A percentile compares a stretch with the other conserved stretches of the same genome.
These are phyloP conservation scores for Emergomyces orientalis DNA, from an alignment of 2,329 filamentous ascomycete species.

Conservation along the genomic window DNA sequence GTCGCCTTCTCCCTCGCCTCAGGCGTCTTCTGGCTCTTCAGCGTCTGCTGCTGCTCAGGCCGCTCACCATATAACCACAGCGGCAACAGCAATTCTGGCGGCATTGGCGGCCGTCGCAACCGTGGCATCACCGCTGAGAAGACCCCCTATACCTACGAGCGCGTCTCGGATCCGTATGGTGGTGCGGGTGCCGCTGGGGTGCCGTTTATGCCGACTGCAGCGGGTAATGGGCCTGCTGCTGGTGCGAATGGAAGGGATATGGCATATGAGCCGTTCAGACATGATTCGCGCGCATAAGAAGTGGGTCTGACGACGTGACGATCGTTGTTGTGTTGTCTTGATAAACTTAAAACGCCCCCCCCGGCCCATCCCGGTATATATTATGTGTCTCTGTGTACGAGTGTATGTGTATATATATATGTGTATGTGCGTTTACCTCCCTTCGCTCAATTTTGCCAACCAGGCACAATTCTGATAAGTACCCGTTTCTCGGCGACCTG, in stretches of 20 bases:
- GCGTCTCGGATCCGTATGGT: constrained; percentile 32
- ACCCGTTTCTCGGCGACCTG: no score
- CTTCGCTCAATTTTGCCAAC: no score
- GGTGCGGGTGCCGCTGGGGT: background rate
- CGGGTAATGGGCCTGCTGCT: background rate
- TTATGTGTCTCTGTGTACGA: no score
- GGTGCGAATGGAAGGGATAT: constrained; percentile 9
- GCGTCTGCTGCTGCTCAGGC: constrained; percentile 83
- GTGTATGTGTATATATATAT: no score
- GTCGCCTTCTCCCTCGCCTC: constrained; percentile 66
- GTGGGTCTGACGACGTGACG: no score
- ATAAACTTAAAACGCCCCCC: no score
- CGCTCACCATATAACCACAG: constrained; percentile 42
- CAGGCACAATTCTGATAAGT: no score
- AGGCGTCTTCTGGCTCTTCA: constrained; percentile 83
- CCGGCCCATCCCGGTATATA: no score
- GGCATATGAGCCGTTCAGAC: constrained; percentile 17
- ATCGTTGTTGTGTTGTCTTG: no score
- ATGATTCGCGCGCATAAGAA: constrained; percentile 6
- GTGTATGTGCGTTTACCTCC: no score
- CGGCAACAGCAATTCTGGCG: constrained; percentile 29
- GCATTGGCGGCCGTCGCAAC: constrained; percentile 15
- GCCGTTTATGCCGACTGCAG: background rate
- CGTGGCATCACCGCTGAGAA: constrained; percentile 45
- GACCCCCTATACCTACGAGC: constrained; percentile 53